Evolutionary conservation across 352 stramenopile genomes (phyloP), one percentile per base, ranked within the genome.

Genomic region (Peronospora destructor): DNA sequence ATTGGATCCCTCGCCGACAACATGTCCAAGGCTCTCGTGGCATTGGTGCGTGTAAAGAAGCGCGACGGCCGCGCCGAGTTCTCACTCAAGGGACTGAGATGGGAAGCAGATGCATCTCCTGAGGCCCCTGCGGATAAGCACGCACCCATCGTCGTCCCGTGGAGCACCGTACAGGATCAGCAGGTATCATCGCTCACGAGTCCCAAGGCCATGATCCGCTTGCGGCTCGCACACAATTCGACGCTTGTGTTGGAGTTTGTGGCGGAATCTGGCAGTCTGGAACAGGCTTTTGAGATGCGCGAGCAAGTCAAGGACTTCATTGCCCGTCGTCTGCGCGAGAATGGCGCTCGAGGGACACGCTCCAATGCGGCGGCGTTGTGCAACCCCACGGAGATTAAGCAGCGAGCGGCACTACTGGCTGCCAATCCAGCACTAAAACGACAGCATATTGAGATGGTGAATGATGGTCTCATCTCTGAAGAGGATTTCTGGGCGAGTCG

Each of bases 361-460:
- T 68, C 60, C 6, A 75, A 78, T 37, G 61, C 68, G 33, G 68
- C 68, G 32, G 62, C 76, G 43, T 60, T 88, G 13, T 86, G 76
- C 49, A 91, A 78, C 49, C 61, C 76, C 29, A 71, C 71, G 10
- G 83, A 93, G 64, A 89, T 88, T 60, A 91, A 93, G 61, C 79
- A 91, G 56, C 79, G 83, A 32, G 79, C 80, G 10, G 80, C 78
- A 16, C 53, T 93, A 29, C 59, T 93, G 14, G 80, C 81, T 6
- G 68, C 78, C 26, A 84, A 85, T 36, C 67, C 76, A 32, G 83
- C 75, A 19, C 78, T 93, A 17, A 93, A 93, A 54, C 66, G 83
- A 4, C 83, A 93, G 46, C 79, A 93, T 55, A 89, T 64, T 11
- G 83, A 93, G 54, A 93, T 93, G 83, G 83, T 93, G 39, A 89